Evolutionary conservation across 139 green algal genomes (phyloP).

Genomic region (Chlamydomonas schloesseri): DNA sequence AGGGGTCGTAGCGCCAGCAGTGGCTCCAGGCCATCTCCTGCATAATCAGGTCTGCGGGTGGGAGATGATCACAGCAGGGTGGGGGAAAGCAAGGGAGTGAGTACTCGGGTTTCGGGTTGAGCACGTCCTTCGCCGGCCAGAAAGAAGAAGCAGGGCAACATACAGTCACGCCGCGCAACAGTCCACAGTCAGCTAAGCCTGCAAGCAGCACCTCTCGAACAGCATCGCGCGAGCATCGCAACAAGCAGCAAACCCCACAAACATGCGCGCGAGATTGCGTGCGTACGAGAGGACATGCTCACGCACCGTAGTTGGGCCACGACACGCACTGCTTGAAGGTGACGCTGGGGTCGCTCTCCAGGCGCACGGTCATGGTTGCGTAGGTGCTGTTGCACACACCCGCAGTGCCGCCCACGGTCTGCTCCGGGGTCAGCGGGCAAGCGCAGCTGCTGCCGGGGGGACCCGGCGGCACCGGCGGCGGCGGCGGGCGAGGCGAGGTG

Average conservation of each 20-base stretch:
- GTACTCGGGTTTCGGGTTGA: no score
- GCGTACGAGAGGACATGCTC: no score
- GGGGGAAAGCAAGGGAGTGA: no score
- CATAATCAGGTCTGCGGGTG: conserved; percentile 6
- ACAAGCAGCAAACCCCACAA: no score
- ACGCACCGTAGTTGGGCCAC: conserved; percentile 10
- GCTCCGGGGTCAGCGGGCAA: background rate
- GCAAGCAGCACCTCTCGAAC: no score
- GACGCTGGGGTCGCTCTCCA: background rate
- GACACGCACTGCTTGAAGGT: background rate
- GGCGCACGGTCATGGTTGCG: background rate
- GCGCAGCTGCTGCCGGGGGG: conserved; percentile 3
- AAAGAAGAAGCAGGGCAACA: no score
- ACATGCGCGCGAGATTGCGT: no score
- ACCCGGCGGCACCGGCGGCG: conserved; percentile 1
- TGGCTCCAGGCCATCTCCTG: background rate
- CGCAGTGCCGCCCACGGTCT: background rate
- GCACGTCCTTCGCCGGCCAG: no score
- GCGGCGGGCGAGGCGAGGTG: background rate
- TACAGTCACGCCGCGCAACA: no score
- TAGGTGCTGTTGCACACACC: background rate
- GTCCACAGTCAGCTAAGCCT: no score
- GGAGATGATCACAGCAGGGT: no score
- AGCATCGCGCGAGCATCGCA: no score
- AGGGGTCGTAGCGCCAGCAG: background rate